Evolutionary conservation across 2,329 filamentous ascomycete genomes (phyloP).

Genomic region (Fusarium duplospermum): DNA sequence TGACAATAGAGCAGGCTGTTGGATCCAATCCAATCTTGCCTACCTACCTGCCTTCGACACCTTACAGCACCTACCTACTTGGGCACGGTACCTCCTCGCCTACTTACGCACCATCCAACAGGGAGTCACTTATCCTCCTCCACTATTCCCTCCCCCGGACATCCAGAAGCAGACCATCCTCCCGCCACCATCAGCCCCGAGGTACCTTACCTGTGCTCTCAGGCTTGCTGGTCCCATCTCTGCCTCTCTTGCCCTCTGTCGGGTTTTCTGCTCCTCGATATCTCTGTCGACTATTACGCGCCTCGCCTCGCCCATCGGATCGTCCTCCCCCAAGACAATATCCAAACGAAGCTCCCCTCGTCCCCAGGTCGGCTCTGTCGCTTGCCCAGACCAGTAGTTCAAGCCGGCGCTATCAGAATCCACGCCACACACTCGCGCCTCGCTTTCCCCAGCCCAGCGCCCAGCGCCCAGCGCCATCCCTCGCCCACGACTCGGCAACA

Average conservation of each 20-base stretch:
- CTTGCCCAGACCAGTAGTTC: constrained; percentile 34
- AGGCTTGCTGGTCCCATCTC: constrained; percentile 2
- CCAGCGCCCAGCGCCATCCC: constrained; percentile 21
- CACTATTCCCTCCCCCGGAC: constrained; percentile 34
- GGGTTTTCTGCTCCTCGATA: not conserved
- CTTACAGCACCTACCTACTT: constrained; percentile 33
- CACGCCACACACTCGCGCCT: constrained; percentile 42
- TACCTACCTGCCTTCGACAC: not conserved
- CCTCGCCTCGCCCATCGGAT: not conserved
- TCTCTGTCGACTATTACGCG: not conserved
- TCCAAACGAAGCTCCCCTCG: constrained; percentile 5
- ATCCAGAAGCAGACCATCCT: constrained; percentile 32
- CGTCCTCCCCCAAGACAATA: not conserved
- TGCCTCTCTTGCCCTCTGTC: not conserved
- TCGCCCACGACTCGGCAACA: constrained; percentile 29
- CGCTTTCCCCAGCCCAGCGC: constrained; percentile 19
- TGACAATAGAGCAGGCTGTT: not conserved
- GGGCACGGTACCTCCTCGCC: constrained; percentile 16
- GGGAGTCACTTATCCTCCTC: constrained; percentile 31
- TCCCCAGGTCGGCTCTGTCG: constrained; percentile 17
- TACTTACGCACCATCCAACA: constrained; percentile 29
- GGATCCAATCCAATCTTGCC: not conserved
- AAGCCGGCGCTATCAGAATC: constrained; percentile 38
- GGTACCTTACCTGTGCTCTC: constrained; percentile 10
- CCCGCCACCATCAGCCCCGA: constrained; percentile 34